Evolutionary conservation across 225 moss, liverwort and hornwort species (phyloP).

Genomic region (Neckera pumila): DNA sequence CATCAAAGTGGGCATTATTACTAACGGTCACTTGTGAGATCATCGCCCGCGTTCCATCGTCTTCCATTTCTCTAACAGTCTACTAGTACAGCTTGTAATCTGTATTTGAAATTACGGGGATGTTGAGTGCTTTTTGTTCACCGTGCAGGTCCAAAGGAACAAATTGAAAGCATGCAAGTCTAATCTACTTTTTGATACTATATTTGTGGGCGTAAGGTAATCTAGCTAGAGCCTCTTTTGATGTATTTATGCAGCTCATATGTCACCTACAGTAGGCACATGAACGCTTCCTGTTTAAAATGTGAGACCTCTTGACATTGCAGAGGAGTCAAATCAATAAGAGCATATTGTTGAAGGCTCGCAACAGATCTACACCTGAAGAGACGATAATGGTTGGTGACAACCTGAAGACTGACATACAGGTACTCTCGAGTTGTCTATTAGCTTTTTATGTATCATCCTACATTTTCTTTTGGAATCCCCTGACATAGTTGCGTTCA

Average conservation of each 20-base stretch:
- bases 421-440: not conserved
- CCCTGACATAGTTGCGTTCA: not conserved
- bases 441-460: not conserved
- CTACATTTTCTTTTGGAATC: not conserved
- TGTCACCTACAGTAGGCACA: no score
- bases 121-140: not conserved
- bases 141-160: slow-evolving; percentile 62
- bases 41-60: not conserved
- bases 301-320: no score
- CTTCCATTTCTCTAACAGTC: not conserved
- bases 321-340: not conserved
- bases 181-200: slow-evolving; percentile 46
- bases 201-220: slow-evolving; percentile 78
- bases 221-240: not conserved
- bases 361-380: not conserved
- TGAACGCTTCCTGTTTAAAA: no score
- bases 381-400: no score
- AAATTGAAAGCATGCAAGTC: slow-evolving; percentile 76
- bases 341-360: slow-evolving; percentile 70
- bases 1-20: slow-evolving; percentile 59
- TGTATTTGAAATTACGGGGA: not conserved
- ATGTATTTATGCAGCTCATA: not conserved
- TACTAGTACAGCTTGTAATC: not conserved
- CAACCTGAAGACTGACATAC: no score
- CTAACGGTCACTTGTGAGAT: not conserved